Base-by-base conservation (phyloP, 768 basidiomycete genomes). In the Pholiota microspora region DNA sequence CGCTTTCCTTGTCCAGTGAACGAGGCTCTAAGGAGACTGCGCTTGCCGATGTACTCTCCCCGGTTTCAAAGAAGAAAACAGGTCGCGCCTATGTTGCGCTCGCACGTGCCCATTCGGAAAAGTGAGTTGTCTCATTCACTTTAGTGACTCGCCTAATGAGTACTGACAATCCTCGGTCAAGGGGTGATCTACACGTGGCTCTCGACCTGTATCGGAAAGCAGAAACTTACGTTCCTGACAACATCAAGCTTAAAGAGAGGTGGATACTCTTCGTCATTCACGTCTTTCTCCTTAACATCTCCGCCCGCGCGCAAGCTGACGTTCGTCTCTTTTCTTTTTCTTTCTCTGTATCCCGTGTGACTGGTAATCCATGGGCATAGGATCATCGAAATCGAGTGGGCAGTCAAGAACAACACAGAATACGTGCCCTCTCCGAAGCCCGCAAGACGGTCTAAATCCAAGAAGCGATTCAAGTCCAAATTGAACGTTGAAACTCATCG, bases 171-270 rank as follows among this genome's bases (percentile, higher is more conserved):
- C 45, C 9, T 49, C 21, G 40, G 46, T 53, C 12, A 47, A 92
- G 89, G 75, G 88, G 87, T n/a, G 84, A 92, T 63, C 75, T 92
- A n/a, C 78, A 86, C 62, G 80, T 83, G 1, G 91, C 92, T 2
- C 77, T 94, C 34, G 87, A 90, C 51, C 79, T 93, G 13, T 94
- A 92, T 66, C 84, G 85, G 64, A 88, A 89, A 62, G 91, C 90
- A 16, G 86, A 87, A 67, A 77, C 78, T 4, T 92, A 92, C 60
- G 89, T 92, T 45, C 91, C 92, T n/a, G 87, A 91, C 54, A 93
- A 94, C 64, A 69, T 82, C 70, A 92, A 90, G 68, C 78, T 94
- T 46, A 83, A 85, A 80, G 89, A 89, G 78, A 88, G 92, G 92
- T 92, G 79, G 81, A 85, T 85, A 77, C 78, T 82, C 76, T 86